Base-by-base conservation (phyloP, 345 rosid genomes). In the Erysimum cheiranthoides region DNA sequence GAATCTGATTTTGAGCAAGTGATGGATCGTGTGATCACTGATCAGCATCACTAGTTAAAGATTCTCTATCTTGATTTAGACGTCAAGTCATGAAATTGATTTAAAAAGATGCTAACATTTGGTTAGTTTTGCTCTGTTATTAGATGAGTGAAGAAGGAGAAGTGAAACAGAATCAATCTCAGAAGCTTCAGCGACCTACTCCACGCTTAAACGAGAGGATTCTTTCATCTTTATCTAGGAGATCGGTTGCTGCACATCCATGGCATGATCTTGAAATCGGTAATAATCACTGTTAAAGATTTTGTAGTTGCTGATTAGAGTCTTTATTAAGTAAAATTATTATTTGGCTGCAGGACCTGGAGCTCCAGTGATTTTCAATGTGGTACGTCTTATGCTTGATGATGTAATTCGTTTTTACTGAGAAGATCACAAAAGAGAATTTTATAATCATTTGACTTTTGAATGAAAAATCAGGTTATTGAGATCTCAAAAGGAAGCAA, bases 191-290 rank as follows among this genome's bases (percentile, higher is more conserved):
- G 70, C 3, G 65, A 61, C 50, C 78, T 8, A 3, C 81, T 51
- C 89, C 96, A 63, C 96, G 93, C 57, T 88, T 94, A 31, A 94
- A 92, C 79, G 98, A 94, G 78, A 90, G 98, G 85, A 94, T 94
- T 5, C 93, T 94, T 36, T 89, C 96, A 45, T 92, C 98, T 49
- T 56, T 94, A 86, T 84, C 91, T 70, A 89, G 89, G 85, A 89
- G 97, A 83, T 90, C 97, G 43, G 79, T 87, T 45, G 97, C 97
- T 84, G 98, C 98, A 10, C 98, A 94, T 80, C 97, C 98, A 61
- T 94, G 98, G 98, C 98, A 94, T 77, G 98, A 94, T 87, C 93
- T 94, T 65, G 98, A 94, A 84, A 92, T 94, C 25, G 97, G 98
- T 91, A 51, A 72, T 8, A 75, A 32, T 73, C 70, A 36, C 27